phyloP scores from a whole-genome alignment of 1,284 basidiomycete species.

The Trichosporon coremiiforme region DNA sequence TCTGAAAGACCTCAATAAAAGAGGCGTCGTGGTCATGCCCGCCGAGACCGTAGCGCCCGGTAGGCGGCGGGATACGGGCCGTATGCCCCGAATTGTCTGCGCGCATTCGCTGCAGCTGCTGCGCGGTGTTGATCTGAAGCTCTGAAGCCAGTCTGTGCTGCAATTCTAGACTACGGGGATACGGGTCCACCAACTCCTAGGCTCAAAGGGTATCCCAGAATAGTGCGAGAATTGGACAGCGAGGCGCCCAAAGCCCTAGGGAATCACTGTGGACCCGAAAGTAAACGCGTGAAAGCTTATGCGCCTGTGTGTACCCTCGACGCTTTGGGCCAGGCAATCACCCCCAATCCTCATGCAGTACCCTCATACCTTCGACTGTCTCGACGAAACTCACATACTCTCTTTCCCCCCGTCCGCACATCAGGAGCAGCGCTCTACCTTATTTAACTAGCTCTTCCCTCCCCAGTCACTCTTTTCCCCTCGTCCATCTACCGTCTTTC shows the following conservation, averaged over 20 bases:
- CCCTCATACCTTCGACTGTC: background rate
- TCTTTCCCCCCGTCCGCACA: background rate
- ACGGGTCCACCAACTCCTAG: background rate
- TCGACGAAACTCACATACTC: background rate
- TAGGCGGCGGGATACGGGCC: background rate
- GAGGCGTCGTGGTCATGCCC: background rate
- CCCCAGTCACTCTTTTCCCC: background rate
- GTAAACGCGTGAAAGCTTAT: constrained; percentile 7
- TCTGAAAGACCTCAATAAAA: background rate
- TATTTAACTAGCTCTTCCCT: constrained; percentile 13
- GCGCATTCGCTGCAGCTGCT: background rate
- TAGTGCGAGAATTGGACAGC: background rate
- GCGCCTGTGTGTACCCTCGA: background rate
- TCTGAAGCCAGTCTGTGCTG: background rate
- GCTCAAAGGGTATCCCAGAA: background rate
- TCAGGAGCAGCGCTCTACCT: constrained; percentile 1
- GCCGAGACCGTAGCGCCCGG: background rate
- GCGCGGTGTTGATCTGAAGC: background rate
- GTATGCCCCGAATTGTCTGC: background rate
- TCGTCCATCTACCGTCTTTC: background rate
- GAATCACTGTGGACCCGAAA: background rate
- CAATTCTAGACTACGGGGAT: constrained; percentile 2
- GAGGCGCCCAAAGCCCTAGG: background rate
- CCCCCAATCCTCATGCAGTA: background rate
- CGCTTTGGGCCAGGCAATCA: background rate